Percentiles rank a stretch among this genome's conserved stretches.
Evolutionary conservation across 306 rosid genomes (phyloP).

Genomic region (Corylus heterophylla): DNA sequence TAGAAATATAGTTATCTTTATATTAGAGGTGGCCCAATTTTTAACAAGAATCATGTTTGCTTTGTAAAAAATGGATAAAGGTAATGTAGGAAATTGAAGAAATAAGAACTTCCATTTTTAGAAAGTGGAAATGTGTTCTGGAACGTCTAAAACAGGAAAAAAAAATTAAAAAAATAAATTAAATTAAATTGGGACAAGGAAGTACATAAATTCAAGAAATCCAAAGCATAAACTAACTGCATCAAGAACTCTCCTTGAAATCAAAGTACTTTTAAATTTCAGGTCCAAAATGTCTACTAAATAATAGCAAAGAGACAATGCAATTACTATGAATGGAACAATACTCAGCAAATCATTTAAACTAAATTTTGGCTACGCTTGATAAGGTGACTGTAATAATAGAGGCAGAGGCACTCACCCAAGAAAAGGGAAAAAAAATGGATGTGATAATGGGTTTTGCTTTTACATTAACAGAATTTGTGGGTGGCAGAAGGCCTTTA

Average conservation of each 20-base stretch:
- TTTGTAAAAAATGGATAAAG: no score
- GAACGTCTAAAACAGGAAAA: background rate
- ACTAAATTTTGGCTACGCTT: background rate
- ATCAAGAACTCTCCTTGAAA: no score
- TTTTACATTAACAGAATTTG: background rate
- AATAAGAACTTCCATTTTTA: background rate
- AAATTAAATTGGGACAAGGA: background rate
- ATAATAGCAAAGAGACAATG: background rate
- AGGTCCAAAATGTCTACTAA: background rate
- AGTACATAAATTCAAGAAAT: background rate
- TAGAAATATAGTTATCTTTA: background rate
- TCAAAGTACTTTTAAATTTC: background rate
- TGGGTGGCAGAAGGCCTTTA: background rate
- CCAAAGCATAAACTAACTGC: background rate
- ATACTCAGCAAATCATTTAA: background rate
- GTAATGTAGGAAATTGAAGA: background rate
- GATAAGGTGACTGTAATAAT: background rate
- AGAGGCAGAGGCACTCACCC: background rate
- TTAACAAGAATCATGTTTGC: background rate
- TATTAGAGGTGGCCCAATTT: background rate
- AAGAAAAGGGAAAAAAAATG: no score
- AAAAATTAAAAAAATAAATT: no score
- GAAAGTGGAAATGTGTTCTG: background rate
- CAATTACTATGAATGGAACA: background rate
- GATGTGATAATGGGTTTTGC: background rate